phyloP scores from a whole-genome alignment of 176 grass and related monocot species.

The Canna indica region DNA sequence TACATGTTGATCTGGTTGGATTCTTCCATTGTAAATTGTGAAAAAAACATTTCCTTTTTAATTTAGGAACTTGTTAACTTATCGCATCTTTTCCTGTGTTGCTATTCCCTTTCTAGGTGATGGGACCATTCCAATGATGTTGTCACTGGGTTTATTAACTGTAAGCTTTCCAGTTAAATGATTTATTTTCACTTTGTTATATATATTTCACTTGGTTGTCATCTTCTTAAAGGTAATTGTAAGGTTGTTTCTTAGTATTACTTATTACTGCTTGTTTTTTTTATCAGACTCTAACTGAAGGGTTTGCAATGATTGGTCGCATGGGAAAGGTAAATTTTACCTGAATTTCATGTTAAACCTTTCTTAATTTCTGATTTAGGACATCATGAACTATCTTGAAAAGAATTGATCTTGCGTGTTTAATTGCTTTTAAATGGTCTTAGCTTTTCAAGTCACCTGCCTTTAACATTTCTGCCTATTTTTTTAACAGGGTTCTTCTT shows the following conservation, averaged over 20 bases:
- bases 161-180: slow-evolving; percentile 36
- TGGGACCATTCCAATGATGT: slow-evolving; percentile 72
- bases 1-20: neutral
- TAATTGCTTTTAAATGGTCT: slow-evolving; percentile 3
- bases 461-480: neutral
- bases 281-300: slow-evolving; percentile 66
- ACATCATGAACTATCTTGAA: neutral
- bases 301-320: slow-evolving; percentile 61
- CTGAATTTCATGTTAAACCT: neutral
- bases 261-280: slow-evolving; percentile 2
- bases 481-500: slow-evolving; percentile 54
- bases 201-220: too few species aligned
- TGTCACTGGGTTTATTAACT: slow-evolving; percentile 75
- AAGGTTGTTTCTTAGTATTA: neutral
- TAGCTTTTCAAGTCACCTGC: neutral
- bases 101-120: slow-evolving; percentile 44
- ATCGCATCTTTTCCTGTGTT: neutral
- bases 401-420: neutral
- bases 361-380: neutral
- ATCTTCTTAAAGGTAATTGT: neutral
- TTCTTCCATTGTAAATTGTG: neutral
- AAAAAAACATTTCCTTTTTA: neutral
- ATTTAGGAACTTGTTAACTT: neutral
- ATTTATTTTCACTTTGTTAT: slow-evolving; percentile 10
- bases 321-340: slow-evolving; percentile 50